phyloP scores from a whole-genome alignment of 1,284 basidiomycete genomes.

The Ceratobasidium sp. region DNA sequence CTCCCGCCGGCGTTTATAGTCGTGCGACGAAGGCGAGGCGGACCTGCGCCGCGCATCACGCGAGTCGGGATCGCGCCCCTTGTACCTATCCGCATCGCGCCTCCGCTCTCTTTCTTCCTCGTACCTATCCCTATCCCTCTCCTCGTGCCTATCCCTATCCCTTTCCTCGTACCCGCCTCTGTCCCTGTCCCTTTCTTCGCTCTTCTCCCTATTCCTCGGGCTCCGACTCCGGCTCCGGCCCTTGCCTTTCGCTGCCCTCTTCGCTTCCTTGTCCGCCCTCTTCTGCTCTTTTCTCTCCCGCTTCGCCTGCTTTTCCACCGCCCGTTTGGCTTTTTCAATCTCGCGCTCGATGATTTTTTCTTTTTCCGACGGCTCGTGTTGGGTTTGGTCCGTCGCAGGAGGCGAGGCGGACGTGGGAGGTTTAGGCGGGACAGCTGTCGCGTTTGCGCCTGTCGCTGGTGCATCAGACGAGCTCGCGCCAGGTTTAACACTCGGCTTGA shows the following conservation, averaged over 20 bases:
- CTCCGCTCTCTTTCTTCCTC: neutral
- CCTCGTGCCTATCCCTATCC: neutral
- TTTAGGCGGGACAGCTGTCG: conserved; percentile 33
- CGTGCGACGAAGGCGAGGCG: conserved; percentile 22
- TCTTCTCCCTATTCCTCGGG: conserved; percentile 6
- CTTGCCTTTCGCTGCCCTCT: conserved; percentile 66
- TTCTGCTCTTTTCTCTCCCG: conserved; percentile 65
- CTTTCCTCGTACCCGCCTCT: conserved; percentile 7
- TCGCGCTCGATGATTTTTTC: conserved; percentile 55
- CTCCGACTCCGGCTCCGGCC: conserved; percentile 8
- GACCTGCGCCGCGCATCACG: conserved; percentile 26
- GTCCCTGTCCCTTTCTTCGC: neutral
- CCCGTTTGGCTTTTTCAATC: conserved; percentile 55
- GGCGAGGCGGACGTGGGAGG: conserved; percentile 51
- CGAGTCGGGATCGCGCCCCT: conserved; percentile 6
- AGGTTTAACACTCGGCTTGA: conserved; percentile 52
- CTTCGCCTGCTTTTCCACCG: conserved; percentile 54
- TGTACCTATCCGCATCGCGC: neutral
- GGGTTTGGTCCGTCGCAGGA: neutral
- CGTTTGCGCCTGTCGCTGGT: conserved; percentile 41
- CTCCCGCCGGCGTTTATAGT: conserved; percentile 23
- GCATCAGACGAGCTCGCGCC: conserved; percentile 13
- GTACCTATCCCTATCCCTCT: conserved; percentile 50
- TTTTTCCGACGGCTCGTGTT: conserved; percentile 47
- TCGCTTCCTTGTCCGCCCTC: conserved; percentile 67